A percentile compares a stretch with the other conserved stretches of the same genome.
These are phyloP conservation scores for Pythium rishiriense DNA, from an alignment of 352 stramenopile species.

Conservation along the genomic window DNA sequence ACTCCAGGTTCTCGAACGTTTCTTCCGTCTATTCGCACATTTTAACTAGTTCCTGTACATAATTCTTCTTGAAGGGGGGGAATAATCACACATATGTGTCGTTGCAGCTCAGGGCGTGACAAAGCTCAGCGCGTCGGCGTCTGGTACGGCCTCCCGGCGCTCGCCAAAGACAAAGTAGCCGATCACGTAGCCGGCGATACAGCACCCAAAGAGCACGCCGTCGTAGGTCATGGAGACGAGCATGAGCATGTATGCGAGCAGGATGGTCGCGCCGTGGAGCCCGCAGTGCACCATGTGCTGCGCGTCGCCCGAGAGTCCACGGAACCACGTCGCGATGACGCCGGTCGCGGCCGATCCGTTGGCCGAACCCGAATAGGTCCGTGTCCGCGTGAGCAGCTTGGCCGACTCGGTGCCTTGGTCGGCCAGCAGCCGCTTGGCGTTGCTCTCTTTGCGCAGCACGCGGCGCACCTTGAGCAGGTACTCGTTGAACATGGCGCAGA, in stretches of 20 bases:
- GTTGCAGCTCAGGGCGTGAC: constrained; percentile 5
- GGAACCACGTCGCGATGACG: constrained; percentile 55
- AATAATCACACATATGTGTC: not conserved
- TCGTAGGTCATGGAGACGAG: constrained; percentile 84
- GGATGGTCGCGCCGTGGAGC: constrained; percentile 60
- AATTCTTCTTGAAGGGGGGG: too few species aligned
- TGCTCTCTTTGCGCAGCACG: constrained; percentile 65
- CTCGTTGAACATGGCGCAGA: constrained; percentile 70
- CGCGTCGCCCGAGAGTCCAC: constrained; percentile 44
- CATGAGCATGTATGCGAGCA: constrained; percentile 81
- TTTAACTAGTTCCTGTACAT: not conserved
- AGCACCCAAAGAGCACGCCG: constrained; percentile 54
- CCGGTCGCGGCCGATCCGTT: not conserved
- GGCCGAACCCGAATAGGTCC: constrained; percentile 29
- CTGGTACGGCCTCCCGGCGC: constrained; percentile 44
- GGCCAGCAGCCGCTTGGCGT: constrained; percentile 35
- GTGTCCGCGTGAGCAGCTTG: constrained; percentile 42
- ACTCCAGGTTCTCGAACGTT: not conserved
- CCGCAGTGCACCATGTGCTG: constrained; percentile 54
- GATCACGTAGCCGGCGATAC: constrained; percentile 54
- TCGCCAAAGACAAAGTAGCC: constrained; percentile 74
- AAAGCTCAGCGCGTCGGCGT: constrained; percentile 29
- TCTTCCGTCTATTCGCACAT: constrained; percentile 2
- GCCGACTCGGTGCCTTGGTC: constrained; percentile 30
- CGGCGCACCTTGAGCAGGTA: constrained; percentile 71